A percentile compares a stretch with the other conserved stretches of the same genome.
Conservation (phyloP, 106 monocot species). For the Xerophyta viscosa region DNA sequence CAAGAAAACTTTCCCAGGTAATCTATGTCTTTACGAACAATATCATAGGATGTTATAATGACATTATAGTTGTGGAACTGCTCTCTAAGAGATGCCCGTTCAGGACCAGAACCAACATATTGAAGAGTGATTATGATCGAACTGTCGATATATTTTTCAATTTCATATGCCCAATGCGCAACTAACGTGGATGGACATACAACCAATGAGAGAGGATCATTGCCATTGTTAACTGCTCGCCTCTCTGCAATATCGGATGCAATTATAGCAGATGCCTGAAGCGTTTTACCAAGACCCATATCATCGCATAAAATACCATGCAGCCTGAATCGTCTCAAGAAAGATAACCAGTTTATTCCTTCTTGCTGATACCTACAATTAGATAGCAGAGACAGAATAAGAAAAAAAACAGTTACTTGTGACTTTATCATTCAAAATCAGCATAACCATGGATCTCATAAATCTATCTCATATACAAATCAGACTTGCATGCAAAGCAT, state of each 20-base stretch:
- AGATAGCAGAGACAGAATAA: not conserved
- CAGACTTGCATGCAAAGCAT: too few species aligned
- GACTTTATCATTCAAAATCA: too few species aligned
- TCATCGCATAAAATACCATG: conserved; percentile 99
- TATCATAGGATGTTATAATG: conserved; percentile 92
- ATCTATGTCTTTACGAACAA: conserved; percentile 93
- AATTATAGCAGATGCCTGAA: conserved; percentile 96
- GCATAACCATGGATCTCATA: too few species aligned
- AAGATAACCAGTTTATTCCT: conserved; percentile 97
- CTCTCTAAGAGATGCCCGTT: conserved; percentile 47
- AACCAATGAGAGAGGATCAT: conserved; percentile 54
- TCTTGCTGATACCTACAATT: conserved; percentile 93
- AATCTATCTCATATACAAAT: too few species aligned
- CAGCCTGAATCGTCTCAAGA: conserved; percentile 90
- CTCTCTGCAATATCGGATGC: conserved; percentile 78
- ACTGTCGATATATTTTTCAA: conserved; percentile 83
- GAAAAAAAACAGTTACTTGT: too few species aligned
- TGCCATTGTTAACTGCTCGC: conserved; percentile 22
- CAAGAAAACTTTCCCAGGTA: conserved; percentile 62
- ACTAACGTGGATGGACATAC: conserved; percentile 93
- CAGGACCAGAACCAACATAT: conserved; percentile 76
- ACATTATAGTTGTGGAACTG: conserved; percentile 74
- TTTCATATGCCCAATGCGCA: conserved; percentile 98
- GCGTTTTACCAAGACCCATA: conserved; percentile 98
- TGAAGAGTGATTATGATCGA: conserved; percentile 70